A percentile compares a stretch with the other conserved stretches of the same genome.
phyloP scores from a whole-genome alignment of 2,329 filamentous ascomycete genomes.

The Chrysoporthe deuterocubensis region DNA sequence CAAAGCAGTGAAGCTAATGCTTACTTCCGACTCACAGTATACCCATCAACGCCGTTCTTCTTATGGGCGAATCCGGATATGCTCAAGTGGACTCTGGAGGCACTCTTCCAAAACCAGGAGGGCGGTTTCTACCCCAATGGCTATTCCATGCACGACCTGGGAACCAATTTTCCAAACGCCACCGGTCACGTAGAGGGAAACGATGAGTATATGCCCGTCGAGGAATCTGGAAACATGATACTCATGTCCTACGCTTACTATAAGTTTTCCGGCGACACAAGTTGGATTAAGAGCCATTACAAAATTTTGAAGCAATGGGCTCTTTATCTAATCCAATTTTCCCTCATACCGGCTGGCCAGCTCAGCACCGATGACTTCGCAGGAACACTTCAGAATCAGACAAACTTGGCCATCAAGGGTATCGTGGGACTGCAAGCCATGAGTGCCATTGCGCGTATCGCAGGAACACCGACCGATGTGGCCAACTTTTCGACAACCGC shows the following conservation, averaged over 20 bases:
- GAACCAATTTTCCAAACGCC: conserved; percentile 71
- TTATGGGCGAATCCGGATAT: conserved; percentile 80
- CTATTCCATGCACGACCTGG: conserved; percentile 77
- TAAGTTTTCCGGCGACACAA: conserved; percentile 19
- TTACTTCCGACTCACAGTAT: conserved; percentile 48
- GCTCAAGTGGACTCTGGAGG: conserved; percentile 78
- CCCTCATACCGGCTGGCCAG: conserved; percentile 69
- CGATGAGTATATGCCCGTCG: conserved; percentile 75
- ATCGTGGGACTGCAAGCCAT: conserved; percentile 81
- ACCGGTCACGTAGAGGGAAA: conserved; percentile 70
- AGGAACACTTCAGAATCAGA: conserved; percentile 71
- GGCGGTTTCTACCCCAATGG: conserved; percentile 82
- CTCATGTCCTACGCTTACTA: conserved; percentile 57
- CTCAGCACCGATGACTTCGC: conserved; percentile 78
- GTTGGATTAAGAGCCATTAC: conserved; percentile 56
- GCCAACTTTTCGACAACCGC: conserved; percentile 60
- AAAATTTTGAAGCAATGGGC: conserved; percentile 71
- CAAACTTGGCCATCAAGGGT: conserved; percentile 76
- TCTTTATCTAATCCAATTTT: conserved; percentile 70
- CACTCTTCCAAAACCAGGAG: conserved; percentile 77
- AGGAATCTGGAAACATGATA: conserved; percentile 75
- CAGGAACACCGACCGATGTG: conserved; percentile 60
- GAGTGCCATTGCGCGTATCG: conserved; percentile 60
- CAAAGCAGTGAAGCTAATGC: background rate
- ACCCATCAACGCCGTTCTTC: conserved; percentile 83